A percentile compares a stretch with the other conserved stretches of the same genome.
Evolutionary conservation across 2,329 filamentous ascomycete species (phyloP).

Genomic region (Paecilomyces variotii): DNA sequence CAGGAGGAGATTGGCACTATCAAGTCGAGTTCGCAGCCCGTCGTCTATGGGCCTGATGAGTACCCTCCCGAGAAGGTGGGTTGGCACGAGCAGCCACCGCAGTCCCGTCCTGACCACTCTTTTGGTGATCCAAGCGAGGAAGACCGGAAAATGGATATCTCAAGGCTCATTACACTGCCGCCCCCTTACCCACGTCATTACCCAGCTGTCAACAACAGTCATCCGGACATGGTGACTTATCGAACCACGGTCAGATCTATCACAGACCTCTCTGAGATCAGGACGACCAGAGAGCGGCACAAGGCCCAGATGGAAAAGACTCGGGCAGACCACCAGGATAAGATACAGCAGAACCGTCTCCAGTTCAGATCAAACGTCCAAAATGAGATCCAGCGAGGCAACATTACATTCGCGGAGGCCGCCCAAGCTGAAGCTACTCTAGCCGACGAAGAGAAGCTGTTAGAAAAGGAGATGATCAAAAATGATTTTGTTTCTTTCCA

Average conservation of each 20-base stretch:
- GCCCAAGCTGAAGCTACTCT: conserved; percentile 72
- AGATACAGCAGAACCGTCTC: conserved; percentile 53
- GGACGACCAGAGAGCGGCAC: conserved; percentile 53
- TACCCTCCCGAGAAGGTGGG: conserved; percentile 60
- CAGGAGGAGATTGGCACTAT: conserved; percentile 15
- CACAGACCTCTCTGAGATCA: conserved; percentile 65
- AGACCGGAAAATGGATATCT: conserved; percentile 67
- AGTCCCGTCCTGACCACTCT: conserved; percentile 3
- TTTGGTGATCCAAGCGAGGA: conserved; percentile 19
- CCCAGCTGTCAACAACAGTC: conserved; percentile 90
- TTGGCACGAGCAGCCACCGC: conserved; percentile 41
- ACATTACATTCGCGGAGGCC: conserved; percentile 74
- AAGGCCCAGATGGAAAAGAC: conserved; percentile 44
- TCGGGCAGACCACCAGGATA: conserved; percentile 44
- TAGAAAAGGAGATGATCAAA: conserved; percentile 66
- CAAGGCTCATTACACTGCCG: conserved; percentile 82
- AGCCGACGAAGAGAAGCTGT: conserved; percentile 59
- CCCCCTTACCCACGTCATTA: conserved; percentile 92
- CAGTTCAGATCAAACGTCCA: conserved; percentile 69
- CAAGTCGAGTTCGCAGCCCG: conserved; percentile 16
- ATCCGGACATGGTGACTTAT: conserved; percentile 76
- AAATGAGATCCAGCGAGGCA: conserved; percentile 66
- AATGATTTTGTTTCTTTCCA: conserved; percentile 80
- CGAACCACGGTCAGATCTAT: conserved; percentile 66
- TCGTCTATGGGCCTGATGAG: conserved; percentile 45